Conservation (phyloP, 371 early-diverging fungal genomes). For the Saksenaea vasiformis region DNA sequence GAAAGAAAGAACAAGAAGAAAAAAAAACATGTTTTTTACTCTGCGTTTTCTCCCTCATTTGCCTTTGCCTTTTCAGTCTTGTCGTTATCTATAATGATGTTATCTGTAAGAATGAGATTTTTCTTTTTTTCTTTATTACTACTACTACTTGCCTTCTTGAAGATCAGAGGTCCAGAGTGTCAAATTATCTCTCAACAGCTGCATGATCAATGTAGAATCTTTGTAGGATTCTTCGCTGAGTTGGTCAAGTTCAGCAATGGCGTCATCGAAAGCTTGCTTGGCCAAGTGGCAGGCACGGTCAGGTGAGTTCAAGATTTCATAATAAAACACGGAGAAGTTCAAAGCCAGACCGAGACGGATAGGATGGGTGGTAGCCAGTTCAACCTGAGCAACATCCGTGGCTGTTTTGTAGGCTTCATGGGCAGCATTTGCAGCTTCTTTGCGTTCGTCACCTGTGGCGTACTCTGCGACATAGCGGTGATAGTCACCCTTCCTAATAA, state of each 20-base stretch:
- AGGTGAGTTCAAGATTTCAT: conserved; percentile 99
- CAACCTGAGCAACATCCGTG: conserved; percentile 91
- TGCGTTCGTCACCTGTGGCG: conserved; percentile 83
- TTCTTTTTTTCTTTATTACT: neutral
- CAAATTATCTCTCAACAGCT: conserved; percentile 99
- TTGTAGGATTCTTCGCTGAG: conserved; percentile 99
- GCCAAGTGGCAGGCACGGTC: conserved; percentile 99
- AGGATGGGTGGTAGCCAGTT: conserved; percentile 98
- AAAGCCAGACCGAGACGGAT: conserved; percentile 99
- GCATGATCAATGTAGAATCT: conserved; percentile 99
- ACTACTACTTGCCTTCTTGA: conserved; percentile 68
- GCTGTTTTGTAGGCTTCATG: conserved; percentile 97
- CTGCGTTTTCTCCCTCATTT: conserved; percentile 17
- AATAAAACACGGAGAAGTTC: conserved; percentile 99
- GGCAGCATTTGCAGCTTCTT: conserved; percentile 86
- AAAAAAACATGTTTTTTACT: conserved; percentile 14
- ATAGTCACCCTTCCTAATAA: conserved; percentile 94
- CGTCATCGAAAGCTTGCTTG: conserved; percentile 99
- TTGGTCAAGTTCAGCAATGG: conserved; percentile 99
- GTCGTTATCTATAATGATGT: conserved; percentile 13
- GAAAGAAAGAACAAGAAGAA: too few species aligned
- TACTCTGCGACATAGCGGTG: conserved; percentile 99
- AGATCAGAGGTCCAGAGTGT: conserved; percentile 99
- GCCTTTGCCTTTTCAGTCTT: conserved; percentile 17
- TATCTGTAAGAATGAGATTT: neutral